Conservation (phyloP, 2,329 filamentous ascomycete species). For the Emergomyces orientalis region DNA sequence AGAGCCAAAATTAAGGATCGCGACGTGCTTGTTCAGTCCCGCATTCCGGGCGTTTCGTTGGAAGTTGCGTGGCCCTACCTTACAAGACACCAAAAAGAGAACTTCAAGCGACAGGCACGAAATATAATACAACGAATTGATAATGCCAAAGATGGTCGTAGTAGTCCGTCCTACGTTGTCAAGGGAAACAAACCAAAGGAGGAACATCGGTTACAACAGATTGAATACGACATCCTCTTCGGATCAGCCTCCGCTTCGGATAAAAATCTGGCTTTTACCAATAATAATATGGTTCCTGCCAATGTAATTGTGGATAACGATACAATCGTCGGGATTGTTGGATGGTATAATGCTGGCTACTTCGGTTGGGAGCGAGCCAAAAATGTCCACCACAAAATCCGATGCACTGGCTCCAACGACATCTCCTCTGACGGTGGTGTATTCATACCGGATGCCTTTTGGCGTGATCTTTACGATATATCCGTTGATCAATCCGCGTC, state of each 20-base stretch:
- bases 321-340: slow-evolving; percentile 30
- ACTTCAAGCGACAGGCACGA: slow-evolving; percentile 31
- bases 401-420: slow-evolving; percentile 19
- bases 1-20: slow-evolving; percentile 29
- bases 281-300: slow-evolving; percentile 30
- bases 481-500: slow-evolving; percentile 14
- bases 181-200: slow-evolving; percentile 1
- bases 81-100: slow-evolving; percentile 24
- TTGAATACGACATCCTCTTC: slow-evolving; percentile 29
- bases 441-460: slow-evolving; percentile 19
- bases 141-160: slow-evolving; percentile 4
- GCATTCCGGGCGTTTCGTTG: slow-evolving; percentile 34
- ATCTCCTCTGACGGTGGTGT: slow-evolving; percentile 10
- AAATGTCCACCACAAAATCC: slow-evolving; percentile 27
- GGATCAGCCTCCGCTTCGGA: slow-evolving; percentile 17
- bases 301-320: slow-evolving; percentile 33
- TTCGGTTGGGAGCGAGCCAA: slow-evolving; percentile 30
- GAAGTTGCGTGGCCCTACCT: slow-evolving; percentile 25
- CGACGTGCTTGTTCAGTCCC: slow-evolving; percentile 33
- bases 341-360: slow-evolving; percentile 34
- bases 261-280: slow-evolving; percentile 26
- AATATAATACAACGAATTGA: slow-evolving; percentile 23
- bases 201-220: slow-evolving; percentile 12
- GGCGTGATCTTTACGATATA: slow-evolving; percentile 31
- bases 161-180: slow-evolving; percentile 10